A percentile compares a stretch with the other conserved stretches of the same genome.
Evolutionary conservation across 331 rosid genomes (phyloP).

Genomic region (Quercus tomentella): DNA sequence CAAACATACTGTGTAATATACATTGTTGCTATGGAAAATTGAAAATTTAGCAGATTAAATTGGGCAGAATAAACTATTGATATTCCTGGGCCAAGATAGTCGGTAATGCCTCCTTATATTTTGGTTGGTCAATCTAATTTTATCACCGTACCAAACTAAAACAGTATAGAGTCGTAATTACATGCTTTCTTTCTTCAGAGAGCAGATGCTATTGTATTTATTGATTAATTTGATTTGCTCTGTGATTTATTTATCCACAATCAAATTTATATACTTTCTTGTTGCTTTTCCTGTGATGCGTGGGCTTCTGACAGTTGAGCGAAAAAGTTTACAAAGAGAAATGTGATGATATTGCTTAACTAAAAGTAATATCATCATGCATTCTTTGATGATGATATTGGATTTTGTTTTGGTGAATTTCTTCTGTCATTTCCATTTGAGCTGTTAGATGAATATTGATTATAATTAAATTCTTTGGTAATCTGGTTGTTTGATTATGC

Average conservation of each 20-base stretch:
- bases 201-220: not conserved
- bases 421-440: not conserved
- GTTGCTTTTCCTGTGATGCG: not conserved
- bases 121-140: not conserved
- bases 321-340: not conserved
- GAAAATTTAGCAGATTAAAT: not conserved
- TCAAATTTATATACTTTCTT: too few species aligned
- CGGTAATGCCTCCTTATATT: not conserved
- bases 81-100: not conserved
- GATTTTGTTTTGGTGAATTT: not conserved
- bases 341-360: not conserved
- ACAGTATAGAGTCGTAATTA: not conserved
- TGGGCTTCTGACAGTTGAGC: not conserved
- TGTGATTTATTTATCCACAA: too few species aligned
- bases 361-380: not conserved
- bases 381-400: not conserved
- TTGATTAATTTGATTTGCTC: not conserved
- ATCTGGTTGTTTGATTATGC: not conserved
- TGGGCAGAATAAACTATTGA: not conserved
- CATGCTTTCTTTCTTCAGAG: not conserved
- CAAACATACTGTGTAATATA: too few species aligned
- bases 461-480: not conserved
- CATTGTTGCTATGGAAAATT: too few species aligned
- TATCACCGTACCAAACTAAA: not conserved
- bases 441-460: not conserved